These are phyloP conservation scores for Septoria petroselini DNA, from an alignment of 2,329 filamentous ascomycete species.

Conservation along the genomic window DNA sequence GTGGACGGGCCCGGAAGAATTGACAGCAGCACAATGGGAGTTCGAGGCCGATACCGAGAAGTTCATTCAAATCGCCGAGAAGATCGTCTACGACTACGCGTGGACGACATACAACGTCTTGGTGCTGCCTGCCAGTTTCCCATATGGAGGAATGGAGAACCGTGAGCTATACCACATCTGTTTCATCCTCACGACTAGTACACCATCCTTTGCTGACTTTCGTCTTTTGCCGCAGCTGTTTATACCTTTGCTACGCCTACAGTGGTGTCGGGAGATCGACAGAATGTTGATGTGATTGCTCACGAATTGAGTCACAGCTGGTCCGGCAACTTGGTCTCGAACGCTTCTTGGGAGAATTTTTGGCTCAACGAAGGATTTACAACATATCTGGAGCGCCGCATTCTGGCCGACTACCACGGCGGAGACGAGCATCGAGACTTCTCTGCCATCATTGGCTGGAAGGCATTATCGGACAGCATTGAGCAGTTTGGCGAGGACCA, in stretches of 20 bases:
- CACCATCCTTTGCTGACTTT: conserved; percentile 80
- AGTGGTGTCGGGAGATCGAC: conserved; percentile 75
- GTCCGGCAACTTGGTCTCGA: conserved; percentile 83
- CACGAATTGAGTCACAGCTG: conserved; percentile 76
- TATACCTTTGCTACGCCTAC: conserved; percentile 95
- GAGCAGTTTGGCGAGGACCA: conserved; percentile 76
- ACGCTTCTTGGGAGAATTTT: conserved; percentile 78
- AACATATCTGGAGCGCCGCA: conserved; percentile 85
- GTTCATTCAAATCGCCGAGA: conserved; percentile 82
- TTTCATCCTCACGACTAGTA: conserved; percentile 62
- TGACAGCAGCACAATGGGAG: conserved; percentile 83
- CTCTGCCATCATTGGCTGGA: conserved; percentile 94
- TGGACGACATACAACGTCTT: conserved; percentile 97
- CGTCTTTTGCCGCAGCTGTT: conserved; percentile 65
- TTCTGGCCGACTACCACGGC: conserved; percentile 68
- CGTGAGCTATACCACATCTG: not conserved
- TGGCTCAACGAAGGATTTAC: conserved; percentile 81
- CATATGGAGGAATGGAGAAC: conserved; percentile 66
- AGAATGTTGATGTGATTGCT: conserved; percentile 95
- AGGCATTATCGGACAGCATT: conserved; percentile 77
- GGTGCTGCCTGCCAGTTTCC: conserved; percentile 84
- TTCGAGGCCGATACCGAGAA: conserved; percentile 87
- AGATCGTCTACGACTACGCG: conserved; percentile 76
- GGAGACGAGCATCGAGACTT: conserved; percentile 87
- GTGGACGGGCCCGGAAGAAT: conserved; percentile 81